A percentile compares a stretch with the other conserved stretches of the same genome.
phyloP scores from a whole-genome alignment of 805 yeast species.

The Wickerhamomyces strasburgensis region DNA sequence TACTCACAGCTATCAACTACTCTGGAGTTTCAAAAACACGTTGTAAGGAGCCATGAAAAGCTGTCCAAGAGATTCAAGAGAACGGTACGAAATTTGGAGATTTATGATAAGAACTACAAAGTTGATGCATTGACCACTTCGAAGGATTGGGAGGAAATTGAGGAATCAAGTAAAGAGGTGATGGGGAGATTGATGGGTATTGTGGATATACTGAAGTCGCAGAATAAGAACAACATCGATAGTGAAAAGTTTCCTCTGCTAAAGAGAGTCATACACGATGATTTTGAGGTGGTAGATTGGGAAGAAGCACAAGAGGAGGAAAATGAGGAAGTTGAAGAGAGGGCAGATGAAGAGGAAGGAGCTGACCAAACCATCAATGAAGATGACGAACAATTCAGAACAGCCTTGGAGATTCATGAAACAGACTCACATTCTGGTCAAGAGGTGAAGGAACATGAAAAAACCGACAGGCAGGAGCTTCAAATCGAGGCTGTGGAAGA shows the following conservation, averaged over 20 bases:
- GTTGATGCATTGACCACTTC: not conserved
- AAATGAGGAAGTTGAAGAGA: not conserved
- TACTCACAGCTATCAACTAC: conserved; percentile 8
- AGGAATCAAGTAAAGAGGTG: conserved; percentile 6
- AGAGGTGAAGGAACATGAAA: not conserved
- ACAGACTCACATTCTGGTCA: not conserved
- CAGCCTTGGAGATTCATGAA: no score
- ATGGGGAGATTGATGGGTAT: conserved; percentile 12
- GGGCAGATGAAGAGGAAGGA: not conserved
- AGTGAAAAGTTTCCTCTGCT: conserved; percentile 11
- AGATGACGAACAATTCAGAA: no score
- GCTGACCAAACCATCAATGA: not conserved
- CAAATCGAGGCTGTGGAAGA: no score
- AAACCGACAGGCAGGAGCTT: no score
- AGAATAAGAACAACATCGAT: conserved; percentile 5
- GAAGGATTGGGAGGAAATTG: conserved; percentile 7
- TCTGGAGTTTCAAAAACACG: conserved; percentile 8
- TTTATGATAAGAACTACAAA: not conserved
- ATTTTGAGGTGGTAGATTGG: conserved; percentile 12
- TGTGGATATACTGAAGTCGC: conserved; percentile 2
- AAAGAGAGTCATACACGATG: conserved; percentile 11
- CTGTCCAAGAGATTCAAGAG: conserved; percentile 8
- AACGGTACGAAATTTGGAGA: conserved; percentile 6
- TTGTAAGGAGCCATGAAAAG: conserved; percentile 8
- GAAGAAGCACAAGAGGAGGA: not conserved